Evolutionary conservation across 2,329 filamentous ascomycete genomes (phyloP), one percentile per base, ranked within the genome.

Genomic region (Cephalotrichum gorgonifer): DNA sequence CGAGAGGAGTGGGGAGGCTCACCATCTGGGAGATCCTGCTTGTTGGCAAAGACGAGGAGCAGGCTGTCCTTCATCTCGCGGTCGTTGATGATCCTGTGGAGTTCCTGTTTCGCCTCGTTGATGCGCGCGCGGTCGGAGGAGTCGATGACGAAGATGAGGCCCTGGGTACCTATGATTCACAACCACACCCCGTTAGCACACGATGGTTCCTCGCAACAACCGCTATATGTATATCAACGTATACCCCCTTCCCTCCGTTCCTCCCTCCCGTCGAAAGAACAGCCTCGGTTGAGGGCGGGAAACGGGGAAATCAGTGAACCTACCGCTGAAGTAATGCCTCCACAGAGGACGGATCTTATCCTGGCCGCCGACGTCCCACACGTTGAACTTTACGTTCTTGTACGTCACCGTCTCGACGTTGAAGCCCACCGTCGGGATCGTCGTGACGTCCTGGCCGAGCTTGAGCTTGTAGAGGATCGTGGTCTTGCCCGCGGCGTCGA

Each of bases 401-500:
- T 95, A 96, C 58, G 90, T 94, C 61, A 97, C 90, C 4, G 89
- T 95, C 77, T 97, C 91, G 69, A 97, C 93, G 78, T 97, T 97
- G 79, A 97, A 97, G 59, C 91, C 93, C 60, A 98, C 93, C 30
- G 93, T 98, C 43, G 93, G 93, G 64, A 97, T 97, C 47, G 93
- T 97, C 54, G 93, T 97, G 61, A 97, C 90, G 65, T 95, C 90
- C 76, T 97, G 89, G 70, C 91, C 90, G 53, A 97, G 83, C 80
- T 97, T 97, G 64, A 98, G 79, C 78, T 96, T 97, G 80, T 97
- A 98, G 54, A 98, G 83, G 63, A 97, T 97, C 50, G 93, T 97
- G 44, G 93, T 98, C 78, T 98, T 98, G 76, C 93, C 93, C 57
- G 93, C 93, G 57, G 93, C 93, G 72, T 98, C 93, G 60, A 97